Conservation (phyloP, 2,329 filamentous ascomycete genomes). For the Fusarium neocosmosporiellum region DNA sequence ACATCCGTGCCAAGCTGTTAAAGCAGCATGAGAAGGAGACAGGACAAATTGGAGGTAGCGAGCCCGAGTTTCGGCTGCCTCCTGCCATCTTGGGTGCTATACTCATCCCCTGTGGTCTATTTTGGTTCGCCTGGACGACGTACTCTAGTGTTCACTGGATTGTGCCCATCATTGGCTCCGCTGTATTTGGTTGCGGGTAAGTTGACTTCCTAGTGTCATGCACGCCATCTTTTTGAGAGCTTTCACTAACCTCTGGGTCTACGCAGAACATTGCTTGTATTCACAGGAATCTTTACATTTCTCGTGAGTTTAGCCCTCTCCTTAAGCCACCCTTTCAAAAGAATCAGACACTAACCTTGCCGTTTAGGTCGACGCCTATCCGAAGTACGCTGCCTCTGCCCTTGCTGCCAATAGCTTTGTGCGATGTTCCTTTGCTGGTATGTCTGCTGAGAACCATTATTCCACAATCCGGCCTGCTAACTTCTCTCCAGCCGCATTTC, state of each 20-base stretch:
- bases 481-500: slow-evolving; percentile 14
- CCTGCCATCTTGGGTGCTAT: slow-evolving; percentile 22
- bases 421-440: slow-evolving; percentile 33
- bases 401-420: slow-evolving; percentile 37
- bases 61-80: slow-evolving; percentile 27
- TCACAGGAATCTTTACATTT: slow-evolving; percentile 31
- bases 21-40: slow-evolving; percentile 15
- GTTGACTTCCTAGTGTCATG: not conserved
- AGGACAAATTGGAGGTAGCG: slow-evolving; percentile 5
- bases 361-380: slow-evolving; percentile 29
- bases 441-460: fast-evolving
- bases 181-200: slow-evolving; percentile 34
- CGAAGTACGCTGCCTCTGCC: slow-evolving; percentile 34
- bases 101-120: slow-evolving; percentile 24
- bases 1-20: slow-evolving; percentile 9
- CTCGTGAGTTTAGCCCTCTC: slow-evolving; percentile 1
- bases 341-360: not conserved
- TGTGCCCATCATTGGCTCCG: slow-evolving; percentile 26
- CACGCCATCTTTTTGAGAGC: not conserved
- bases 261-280: slow-evolving; percentile 19
- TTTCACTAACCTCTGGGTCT: not conserved
- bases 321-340: not conserved
- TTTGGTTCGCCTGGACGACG: slow-evolving; percentile 35
- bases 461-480: not conserved
- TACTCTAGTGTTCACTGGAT: slow-evolving; percentile 28